Base-by-base conservation (phyloP, 2,329 filamentous ascomycete species). In the Neurospora crassa region DNA sequence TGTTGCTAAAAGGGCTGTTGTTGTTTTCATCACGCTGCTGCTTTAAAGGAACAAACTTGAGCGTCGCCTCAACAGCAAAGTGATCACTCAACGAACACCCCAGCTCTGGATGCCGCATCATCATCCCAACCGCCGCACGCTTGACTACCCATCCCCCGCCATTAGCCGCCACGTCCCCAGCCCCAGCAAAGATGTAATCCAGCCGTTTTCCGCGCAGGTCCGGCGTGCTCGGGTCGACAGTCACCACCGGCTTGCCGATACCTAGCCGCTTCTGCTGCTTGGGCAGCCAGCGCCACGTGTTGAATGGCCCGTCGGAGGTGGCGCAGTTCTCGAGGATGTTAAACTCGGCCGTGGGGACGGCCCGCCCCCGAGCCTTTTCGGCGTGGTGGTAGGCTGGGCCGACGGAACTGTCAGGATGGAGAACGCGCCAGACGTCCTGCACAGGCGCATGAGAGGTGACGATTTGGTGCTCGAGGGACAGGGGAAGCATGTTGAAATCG, bases 401-500 rank as follows among this genome's bases (percentile, higher is more conserved):
- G 41, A 97, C 80, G 1, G 94, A 93, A 68, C 92, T 95, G 72
- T 94, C 87, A 0, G 96, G 95, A 79, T 97, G 91, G 24, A 96
- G 81, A 40, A 92, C 86, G 70, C 92, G 88, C 96, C 96, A 99
- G 29, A 90, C 89, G 79, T 99, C 96, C 67, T 87, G 87, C 40
- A 97, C 90, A 16, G 91, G 90, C 11, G 91, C 89, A 78, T 94
- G 90, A 3, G 90, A 88, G 71, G 91, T 92, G 75, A 99, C 90
- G 74, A 98, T 85, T 70, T 90, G 88, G 82, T 98, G 93, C 41
- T 92, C 91, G 73, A 97, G 88, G 37, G 93, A 96, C 53, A 91
- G 82, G 0, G 96, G 96, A n/a, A 93, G 84, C 91, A 97, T 97
- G 82, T 98, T 98, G 83, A 98, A 97, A 83, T 98, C 96, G 37